Conservation (phyloP, 371 early-diverging fungal genomes). For the Enterocytospora artemiae region DNA sequence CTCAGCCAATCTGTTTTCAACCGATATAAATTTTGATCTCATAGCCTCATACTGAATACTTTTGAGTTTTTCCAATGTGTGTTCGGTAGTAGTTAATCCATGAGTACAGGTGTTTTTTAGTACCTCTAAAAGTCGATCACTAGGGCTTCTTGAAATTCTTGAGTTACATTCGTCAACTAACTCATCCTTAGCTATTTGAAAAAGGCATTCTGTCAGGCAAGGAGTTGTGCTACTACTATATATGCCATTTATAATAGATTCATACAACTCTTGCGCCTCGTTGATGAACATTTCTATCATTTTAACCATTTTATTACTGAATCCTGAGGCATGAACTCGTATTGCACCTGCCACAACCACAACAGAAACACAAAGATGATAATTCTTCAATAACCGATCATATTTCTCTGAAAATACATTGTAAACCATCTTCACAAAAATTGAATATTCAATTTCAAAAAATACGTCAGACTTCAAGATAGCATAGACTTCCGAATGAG, state of each 20-base stretch:
- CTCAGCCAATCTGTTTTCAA: no score
- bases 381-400: slow-evolving; percentile 16
- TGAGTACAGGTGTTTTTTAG: slow-evolving; percentile 4
- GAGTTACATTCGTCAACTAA: slow-evolving; percentile 18
- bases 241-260: slow-evolving; percentile 14
- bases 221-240: no score
- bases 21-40: no score
- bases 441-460: slow-evolving; percentile 3
- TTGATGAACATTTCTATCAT: slow-evolving; percentile 31
- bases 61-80: slow-evolving; percentile 13
- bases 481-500: slow-evolving; percentile 23
- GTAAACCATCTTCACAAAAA: slow-evolving; percentile 17
- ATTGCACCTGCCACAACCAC: slow-evolving; percentile 4
- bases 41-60: background rate
- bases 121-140: slow-evolving; percentile 7
- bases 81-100: slow-evolving; percentile 11
- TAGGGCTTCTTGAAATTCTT: slow-evolving; percentile 19
- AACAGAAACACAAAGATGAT: background rate
- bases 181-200: slow-evolving; percentile 31
- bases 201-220: slow-evolving; percentile 15
- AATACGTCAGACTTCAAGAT: slow-evolving; percentile 14
- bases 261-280: slow-evolving; percentile 16
- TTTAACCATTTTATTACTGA: slow-evolving; percentile 25
- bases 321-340: slow-evolving; percentile 19
- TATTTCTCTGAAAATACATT: slow-evolving; percentile 36